Conservation (phyloP, 306 rosid species). For the Fragaria nilgerrensis region DNA sequence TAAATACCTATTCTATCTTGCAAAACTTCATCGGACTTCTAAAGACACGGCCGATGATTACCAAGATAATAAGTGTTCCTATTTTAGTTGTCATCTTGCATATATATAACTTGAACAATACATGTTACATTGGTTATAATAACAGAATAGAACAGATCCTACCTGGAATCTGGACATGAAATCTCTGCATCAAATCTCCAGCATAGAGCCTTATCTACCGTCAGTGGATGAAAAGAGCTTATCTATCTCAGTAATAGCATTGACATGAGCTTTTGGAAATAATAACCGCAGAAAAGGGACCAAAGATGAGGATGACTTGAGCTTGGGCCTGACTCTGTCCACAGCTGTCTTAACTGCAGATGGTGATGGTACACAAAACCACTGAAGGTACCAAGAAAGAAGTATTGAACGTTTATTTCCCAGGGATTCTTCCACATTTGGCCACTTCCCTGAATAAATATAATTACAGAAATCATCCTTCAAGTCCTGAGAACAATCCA, state of each 20-base stretch:
- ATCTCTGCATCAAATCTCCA: background rate
- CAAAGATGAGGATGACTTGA: constrained; percentile 44
- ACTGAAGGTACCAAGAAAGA: constrained; percentile 87
- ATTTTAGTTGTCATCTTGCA: background rate
- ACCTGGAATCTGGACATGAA: background rate
- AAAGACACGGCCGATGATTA: background rate
- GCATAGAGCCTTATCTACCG: background rate
- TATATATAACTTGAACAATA: background rate
- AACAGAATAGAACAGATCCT: background rate
- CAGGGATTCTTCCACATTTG: constrained; percentile 52
- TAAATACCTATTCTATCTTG: background rate
- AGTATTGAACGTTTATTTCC: constrained; percentile 51
- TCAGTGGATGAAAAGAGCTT: constrained; percentile 44
- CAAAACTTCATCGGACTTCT: background rate
- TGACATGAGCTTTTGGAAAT: constrained; percentile 69
- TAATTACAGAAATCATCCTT: constrained; percentile 64
- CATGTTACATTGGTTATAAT: background rate
- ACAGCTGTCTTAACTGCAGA: constrained; percentile 45
- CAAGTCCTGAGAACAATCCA: constrained; percentile 53
- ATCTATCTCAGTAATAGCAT: constrained; percentile 57
- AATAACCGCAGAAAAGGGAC: constrained; percentile 65
- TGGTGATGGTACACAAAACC: constrained; percentile 82
- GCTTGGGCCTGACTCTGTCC: constrained; percentile 57
- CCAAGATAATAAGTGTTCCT: background rate
- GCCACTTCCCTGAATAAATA: constrained; percentile 72